A percentile compares a stretch with the other conserved stretches of the same genome.
phyloP scores from a whole-genome alignment of 2,329 filamentous ascomycete species.

The Trichothecium sympodiale region DNA sequence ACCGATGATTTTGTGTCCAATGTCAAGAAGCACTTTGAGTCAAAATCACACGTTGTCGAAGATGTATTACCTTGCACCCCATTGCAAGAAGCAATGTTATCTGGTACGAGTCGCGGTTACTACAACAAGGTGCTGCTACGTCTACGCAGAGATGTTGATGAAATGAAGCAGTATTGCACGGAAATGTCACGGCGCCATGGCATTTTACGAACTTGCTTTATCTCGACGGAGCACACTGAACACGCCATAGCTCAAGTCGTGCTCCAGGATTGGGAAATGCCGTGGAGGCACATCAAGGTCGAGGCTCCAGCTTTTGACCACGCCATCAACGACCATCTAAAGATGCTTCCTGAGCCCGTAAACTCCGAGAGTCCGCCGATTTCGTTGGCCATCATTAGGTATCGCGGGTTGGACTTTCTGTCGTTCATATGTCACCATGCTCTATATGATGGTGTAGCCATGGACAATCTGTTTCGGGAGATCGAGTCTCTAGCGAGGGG shows the following conservation, averaged over 20 bases:
- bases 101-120: constrained; percentile 45
- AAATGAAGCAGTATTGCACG: constrained; percentile 50
- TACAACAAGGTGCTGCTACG: constrained; percentile 61
- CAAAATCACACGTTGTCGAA: constrained; percentile 26
- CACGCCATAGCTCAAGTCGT: constrained; percentile 66
- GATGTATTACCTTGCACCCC: constrained; percentile 71
- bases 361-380: constrained; percentile 34
- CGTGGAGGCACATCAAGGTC: constrained; percentile 27
- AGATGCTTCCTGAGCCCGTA: constrained; percentile 24
- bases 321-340: constrained; percentile 27
- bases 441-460: constrained; percentile 75
- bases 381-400: constrained; percentile 30
- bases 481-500: constrained; percentile 48
- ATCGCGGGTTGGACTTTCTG: constrained; percentile 20
- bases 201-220: constrained; percentile 69
- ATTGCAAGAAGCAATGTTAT: constrained; percentile 79
- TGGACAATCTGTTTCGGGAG: constrained; percentile 58
- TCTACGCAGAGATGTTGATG: constrained; percentile 36
- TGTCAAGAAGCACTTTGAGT: constrained; percentile 20
- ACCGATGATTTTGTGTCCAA: constrained; percentile 11
- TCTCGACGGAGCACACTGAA: constrained; percentile 46
- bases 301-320: constrained; percentile 20
- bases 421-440: constrained; percentile 63
- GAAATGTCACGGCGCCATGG: constrained; percentile 54
- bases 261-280: constrained; percentile 31